Base-by-base conservation (phyloP, 2,329 filamentous ascomycete genomes). In the Alternaria infectoria region DNA sequence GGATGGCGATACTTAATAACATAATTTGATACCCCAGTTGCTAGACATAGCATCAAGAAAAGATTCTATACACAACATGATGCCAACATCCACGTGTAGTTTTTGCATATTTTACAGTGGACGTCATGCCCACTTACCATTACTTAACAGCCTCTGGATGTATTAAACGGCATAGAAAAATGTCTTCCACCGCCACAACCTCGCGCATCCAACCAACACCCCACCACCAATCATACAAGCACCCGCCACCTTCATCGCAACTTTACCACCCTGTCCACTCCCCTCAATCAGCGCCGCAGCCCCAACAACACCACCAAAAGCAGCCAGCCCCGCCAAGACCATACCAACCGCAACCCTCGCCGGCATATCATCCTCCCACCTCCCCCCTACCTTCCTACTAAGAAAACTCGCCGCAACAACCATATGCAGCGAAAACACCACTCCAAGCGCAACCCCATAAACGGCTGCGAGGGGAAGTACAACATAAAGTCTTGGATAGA, bases 401-500 rank as follows among this genome's bases (percentile, higher is more conserved):
- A 52, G 19, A 23, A 52, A 52, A 0, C 2, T 5, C 17, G 49
- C 49, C 15, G 3, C 17, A 8, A 51, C 49, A 23, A 51, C 32
- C 49, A 51, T 51, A 23, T 36, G 49, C 5, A 36, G 30, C 4
- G 55, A 40, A 15, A 64, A 11, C 2, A 65, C 32, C 11, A 45
- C 26, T 0, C 69, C 69, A 13, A 71, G 23, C 21, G 61, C 59
- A 17, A 46, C 21, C 2, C 68, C 66, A 59, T 64, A 66, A 8
- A 30, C n/a, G 1, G 23, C 62, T 1, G 32, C 66, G 19, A 57
- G 36, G 0, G 19, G 10, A n/a, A 52, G 6, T 5, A n/a, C 9
- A 11, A 56, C 15, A 15, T 12, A 23, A 8, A 62, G 17, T 3
- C 9, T 17, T 8, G 43, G 56, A 32, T 58, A 51, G 4, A 54